These are phyloP conservation scores for Macrocybe gigantea DNA, from an alignment of 768 basidiomycete species.

Conservation along the genomic window DNA sequence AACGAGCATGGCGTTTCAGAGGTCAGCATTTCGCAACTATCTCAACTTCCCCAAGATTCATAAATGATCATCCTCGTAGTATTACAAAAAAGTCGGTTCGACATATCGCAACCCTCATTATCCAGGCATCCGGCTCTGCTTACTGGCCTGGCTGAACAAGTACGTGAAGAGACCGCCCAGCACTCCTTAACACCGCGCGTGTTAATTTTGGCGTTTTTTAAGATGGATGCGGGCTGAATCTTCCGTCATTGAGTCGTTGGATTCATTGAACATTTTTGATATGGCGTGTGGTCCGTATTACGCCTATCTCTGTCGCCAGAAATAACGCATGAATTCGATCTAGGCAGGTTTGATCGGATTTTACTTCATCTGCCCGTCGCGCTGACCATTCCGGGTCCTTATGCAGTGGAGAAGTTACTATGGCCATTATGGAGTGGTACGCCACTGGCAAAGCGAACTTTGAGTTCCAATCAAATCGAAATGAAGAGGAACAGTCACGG, in stretches of 20 bases:
- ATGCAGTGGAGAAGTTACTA: slow-evolving; percentile 58
- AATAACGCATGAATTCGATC: not conserved
- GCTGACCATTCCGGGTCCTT: slow-evolving; percentile 4
- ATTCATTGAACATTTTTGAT: slow-evolving; percentile 43
- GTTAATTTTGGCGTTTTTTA: slow-evolving; percentile 2
- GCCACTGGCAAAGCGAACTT: slow-evolving; percentile 25
- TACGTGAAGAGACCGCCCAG: slow-evolving; percentile 10
- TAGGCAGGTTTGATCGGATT: slow-evolving; percentile 22
- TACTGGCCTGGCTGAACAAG: slow-evolving; percentile 50
- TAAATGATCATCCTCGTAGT: slow-evolving; percentile 26
- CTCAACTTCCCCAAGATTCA: not conserved
- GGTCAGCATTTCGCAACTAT: slow-evolving; percentile 23
- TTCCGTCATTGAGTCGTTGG: slow-evolving; percentile 9
- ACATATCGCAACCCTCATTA: slow-evolving; percentile 73
- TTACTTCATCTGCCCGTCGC: not conserved
- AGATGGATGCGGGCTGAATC: slow-evolving; percentile 31
- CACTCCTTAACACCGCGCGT: not conserved
- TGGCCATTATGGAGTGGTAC: slow-evolving; percentile 60
- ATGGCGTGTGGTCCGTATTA: slow-evolving; percentile 47
- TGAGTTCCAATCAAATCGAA: not conserved
- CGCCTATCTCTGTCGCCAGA: slow-evolving; percentile 5
- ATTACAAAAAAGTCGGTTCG: slow-evolving; percentile 58
- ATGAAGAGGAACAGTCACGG: slow-evolving; percentile 9
- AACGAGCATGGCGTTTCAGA: slow-evolving; percentile 49
- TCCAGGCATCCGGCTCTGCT: slow-evolving; percentile 52